Base-by-base conservation (phyloP, 1,139 yeast species). In the Diutina neorugosa region DNA sequence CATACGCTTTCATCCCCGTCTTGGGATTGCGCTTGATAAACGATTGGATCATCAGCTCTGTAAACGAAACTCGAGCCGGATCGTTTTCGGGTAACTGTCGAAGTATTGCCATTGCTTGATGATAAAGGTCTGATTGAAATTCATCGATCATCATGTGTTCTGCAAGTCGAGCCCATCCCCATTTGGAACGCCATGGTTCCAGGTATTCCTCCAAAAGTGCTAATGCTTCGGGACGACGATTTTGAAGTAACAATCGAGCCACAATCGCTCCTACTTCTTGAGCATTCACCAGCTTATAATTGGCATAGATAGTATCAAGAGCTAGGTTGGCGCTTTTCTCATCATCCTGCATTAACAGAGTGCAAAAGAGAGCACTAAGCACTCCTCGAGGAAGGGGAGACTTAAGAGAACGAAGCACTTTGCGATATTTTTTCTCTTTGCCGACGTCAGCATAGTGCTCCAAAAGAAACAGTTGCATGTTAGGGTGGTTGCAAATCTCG, bases 361-460 rank as follows among this genome's bases (percentile, higher is more conserved):
- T 61, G n/a, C 60, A 60, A 51, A 73, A 65, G 42, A 74, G 61
- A 53, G 65, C 64, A 2, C 74, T 67, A n/a, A 73, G 60, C 1
- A 72, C 64, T 59, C 63, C 65, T 44, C 76, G 60, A 40, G 62
- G 57, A 21, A 71, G 57, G 6, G 76, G 77, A 2, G 68, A 61
- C 14, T 53, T 53, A 11, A 71, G 54, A n/a, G 50, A 14, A 7
- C 6, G n/a, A 4, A 46, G 41, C 37, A 46, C 20, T 16, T 8
- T 11, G 23, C 27, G 19, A 20, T 25, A 46, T 2, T 16, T 12
- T 16, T n/a, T n/a, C 4, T 12, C 6, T 12, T 44, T 8, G 14
- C 19, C 48, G 4, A 5, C 14, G 12, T 3, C 6, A 4, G 34
- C 34, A 23, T 44, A 44, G 11, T 44, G n/a, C n/a, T 21, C 34